Percentiles rank a stretch among this genome's conserved stretches.
Evolutionary conservation across 495 filamentous ascomycete genomes (phyloP).

Genomic region (Neurospora tetraspora): DNA sequence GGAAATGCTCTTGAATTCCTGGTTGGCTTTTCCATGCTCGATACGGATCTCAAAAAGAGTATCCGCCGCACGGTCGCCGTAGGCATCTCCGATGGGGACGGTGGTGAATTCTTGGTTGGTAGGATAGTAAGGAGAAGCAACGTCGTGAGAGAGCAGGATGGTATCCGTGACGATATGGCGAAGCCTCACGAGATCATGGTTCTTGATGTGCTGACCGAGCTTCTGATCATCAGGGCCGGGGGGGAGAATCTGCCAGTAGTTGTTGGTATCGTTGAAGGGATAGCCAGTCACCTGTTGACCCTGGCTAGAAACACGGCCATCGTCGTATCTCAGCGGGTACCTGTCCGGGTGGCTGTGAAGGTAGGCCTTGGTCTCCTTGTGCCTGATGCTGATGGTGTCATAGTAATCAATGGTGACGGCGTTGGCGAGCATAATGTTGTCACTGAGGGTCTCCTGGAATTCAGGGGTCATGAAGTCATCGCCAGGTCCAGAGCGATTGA

Average conservation of each 20-base stretch:
- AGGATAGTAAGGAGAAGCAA: constrained; percentile 92
- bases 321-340: constrained; percentile 92
- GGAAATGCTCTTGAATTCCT: constrained; percentile 80
- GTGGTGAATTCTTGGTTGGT: constrained; percentile 99
- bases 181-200: constrained; percentile 81
- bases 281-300: constrained; percentile 98
- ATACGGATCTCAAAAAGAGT: constrained; percentile 89
- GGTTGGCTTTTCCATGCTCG: constrained; percentile 71
- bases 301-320: constrained; percentile 94
- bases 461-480: constrained; percentile 99
- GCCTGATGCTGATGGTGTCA: constrained; percentile 75
- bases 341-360: constrained; percentile 85
- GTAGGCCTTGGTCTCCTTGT: constrained; percentile 95
- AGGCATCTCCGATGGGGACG: constrained; percentile 58
- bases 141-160: constrained; percentile 89
- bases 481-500: constrained; percentile 81
- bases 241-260: constrained; percentile 92
- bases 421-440: constrained; percentile 84
- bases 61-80: constrained; percentile 73
- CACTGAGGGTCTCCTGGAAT: constrained; percentile 92
- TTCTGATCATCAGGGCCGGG: constrained; percentile 40
- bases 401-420: constrained; percentile 82
- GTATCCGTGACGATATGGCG: constrained; percentile 80
- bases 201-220: constrained; percentile 56
- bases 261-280: constrained; percentile 97